Base-by-base conservation (phyloP, 805 yeast species). In the Teunomyces cretensis region DNA sequence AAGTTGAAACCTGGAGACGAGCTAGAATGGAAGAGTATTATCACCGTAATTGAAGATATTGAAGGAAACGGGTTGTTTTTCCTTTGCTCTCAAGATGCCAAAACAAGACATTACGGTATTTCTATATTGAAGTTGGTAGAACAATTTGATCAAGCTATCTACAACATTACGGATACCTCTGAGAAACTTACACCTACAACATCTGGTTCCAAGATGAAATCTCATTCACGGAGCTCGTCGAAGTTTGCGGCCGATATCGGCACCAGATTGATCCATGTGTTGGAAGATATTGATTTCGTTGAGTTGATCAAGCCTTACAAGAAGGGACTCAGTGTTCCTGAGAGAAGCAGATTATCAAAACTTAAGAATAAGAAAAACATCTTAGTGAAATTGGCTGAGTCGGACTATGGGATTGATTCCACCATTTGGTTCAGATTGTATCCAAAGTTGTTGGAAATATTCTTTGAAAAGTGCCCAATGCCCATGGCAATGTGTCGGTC, bases 1-100 rank as follows among this genome's bases (percentile, higher is more conserved):
- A 61, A 57, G 35, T 40, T 53, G 24, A 63, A 62, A 42, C 67
- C 65, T 6, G 65, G 75, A 6, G 90, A 86, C 50, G 87, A 83
- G 46, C 62, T 87, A 30, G 92, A 87, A 57, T 74, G 88, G 77
- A 88, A 87, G 53, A 82, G 81, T 39, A 81, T 89, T 13, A 82
- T 88, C 50, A 86, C 96, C 0, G 85, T 87, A 0, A 84, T 94
- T 39, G 98, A 94, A 63, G 97, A 92, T 50, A 88, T 92, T 8
- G 99, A 94, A 64, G 97, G 99, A 0, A 88, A 91, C 58, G 99
- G 97, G 0, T 66, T 94, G 26, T 94, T 88, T 57, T 92, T 95
- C 58, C 69, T 94, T 16, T 88, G 96, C 56, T 88, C 96, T 1
- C 95, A 90, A 53, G 96, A 90, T 58, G 75, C 85, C 35, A 73